Percentiles rank a stretch among this genome's conserved stretches.
Evolutionary conservation across 2,329 filamentous ascomycete species (phyloP).

Genomic region (Verticillium albo-atrum): DNA sequence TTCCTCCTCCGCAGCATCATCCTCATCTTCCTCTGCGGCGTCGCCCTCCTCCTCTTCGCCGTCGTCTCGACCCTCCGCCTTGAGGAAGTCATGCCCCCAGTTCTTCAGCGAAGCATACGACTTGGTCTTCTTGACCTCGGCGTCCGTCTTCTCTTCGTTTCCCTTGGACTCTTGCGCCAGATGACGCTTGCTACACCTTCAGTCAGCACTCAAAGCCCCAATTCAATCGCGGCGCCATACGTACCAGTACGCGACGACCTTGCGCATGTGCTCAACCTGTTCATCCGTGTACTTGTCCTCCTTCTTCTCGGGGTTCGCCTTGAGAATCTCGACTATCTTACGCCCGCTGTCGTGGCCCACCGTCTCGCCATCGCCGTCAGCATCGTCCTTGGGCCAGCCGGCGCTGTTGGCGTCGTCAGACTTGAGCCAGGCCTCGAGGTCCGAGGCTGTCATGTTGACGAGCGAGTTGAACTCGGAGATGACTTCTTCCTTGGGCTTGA

Average conservation of each 20-base stretch:
- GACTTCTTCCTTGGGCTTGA: slow-evolving; percentile 22
- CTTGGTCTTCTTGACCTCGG: slow-evolving; percentile 42
- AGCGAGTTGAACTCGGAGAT: slow-evolving; percentile 59
- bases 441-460: slow-evolving; percentile 60
- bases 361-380: slow-evolving; percentile 52
- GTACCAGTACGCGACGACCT: slow-evolving; percentile 57
- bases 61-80: slow-evolving; percentile 22
- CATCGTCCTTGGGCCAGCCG: slow-evolving; percentile 56
- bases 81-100: slow-evolving; percentile 53
- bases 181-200: slow-evolving; percentile 48
- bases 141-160: slow-evolving; percentile 46
- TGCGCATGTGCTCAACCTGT: slow-evolving; percentile 54
- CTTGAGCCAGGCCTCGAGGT: slow-evolving; percentile 59
- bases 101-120: slow-evolving; percentile 59
- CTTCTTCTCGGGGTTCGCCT: slow-evolving; percentile 55
- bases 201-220: neutral
- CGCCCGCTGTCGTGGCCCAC: slow-evolving; percentile 60
- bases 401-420: slow-evolving; percentile 51
- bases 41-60: slow-evolving; percentile 3
- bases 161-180: slow-evolving; percentile 58
- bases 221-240: neutral
- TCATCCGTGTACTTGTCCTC: slow-evolving; percentile 52
- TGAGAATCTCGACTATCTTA: slow-evolving; percentile 59
- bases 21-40: slow-evolving; percentile 11
- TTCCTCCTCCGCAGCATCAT: slow-evolving; percentile 21